phyloP scores from a whole-genome alignment of 1,139 yeast genomes.

The Sugiyamaella grinbergsii region DNA sequence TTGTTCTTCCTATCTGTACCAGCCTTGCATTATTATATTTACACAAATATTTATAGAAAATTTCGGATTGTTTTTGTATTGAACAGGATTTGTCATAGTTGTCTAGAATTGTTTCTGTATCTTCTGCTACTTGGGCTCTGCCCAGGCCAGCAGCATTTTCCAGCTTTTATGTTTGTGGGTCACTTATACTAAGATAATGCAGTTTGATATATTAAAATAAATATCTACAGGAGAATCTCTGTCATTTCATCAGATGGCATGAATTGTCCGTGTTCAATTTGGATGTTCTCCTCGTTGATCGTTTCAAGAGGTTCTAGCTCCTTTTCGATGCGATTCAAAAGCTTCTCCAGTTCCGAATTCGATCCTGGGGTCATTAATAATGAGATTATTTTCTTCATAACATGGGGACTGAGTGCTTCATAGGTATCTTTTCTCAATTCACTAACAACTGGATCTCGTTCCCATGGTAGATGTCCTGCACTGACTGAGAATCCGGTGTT shows the following conservation, averaged over 20 bases:
- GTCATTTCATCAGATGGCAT: background rate
- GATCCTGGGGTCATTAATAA: slow-evolving; percentile 12
- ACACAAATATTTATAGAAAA: slow-evolving; percentile 13
- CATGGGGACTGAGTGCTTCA: background rate
- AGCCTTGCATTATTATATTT: slow-evolving; percentile 6
- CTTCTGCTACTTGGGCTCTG: slow-evolving; percentile 1
- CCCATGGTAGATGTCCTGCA: slow-evolving; percentile 30
- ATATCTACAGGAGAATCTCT: background rate
- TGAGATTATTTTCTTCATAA: slow-evolving; percentile 7
- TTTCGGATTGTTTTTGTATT: slow-evolving; percentile 3
- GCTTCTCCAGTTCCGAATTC: background rate
- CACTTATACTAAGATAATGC: no score
- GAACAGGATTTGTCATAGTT: slow-evolving; percentile 11
- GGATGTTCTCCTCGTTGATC: slow-evolving; percentile 11
- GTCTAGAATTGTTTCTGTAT: background rate
- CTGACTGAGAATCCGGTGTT: slow-evolving; percentile 23
- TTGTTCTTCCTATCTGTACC: background rate
- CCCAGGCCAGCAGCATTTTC: no score
- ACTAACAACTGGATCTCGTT: slow-evolving; percentile 23
- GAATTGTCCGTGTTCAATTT: slow-evolving; percentile 5
- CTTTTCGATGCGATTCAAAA: slow-evolving; percentile 1
- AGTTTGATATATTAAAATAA: no score
- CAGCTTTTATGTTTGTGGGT: no score
- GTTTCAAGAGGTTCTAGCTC: slow-evolving; percentile 15
- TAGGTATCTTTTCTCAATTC: slow-evolving; percentile 8